Evolutionary conservation across 306 rosid species (phyloP).

Genomic region (Inga laurina): DNA sequence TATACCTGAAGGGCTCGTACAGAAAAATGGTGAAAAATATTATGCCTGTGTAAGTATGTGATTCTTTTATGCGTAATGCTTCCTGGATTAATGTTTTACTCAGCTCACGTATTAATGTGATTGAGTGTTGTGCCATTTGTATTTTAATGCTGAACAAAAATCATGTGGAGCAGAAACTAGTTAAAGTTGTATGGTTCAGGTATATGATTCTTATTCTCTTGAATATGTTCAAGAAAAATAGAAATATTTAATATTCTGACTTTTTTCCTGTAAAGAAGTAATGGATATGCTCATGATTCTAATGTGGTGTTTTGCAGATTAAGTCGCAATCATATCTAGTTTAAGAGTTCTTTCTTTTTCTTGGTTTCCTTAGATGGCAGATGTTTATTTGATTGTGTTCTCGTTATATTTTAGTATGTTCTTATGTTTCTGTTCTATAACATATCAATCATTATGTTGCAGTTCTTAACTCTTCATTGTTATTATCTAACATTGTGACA

Average conservation of each 20-base stretch:
- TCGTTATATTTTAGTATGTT: neutral
- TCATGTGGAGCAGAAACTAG: constrained; percentile 38
- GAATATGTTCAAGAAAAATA: neutral
- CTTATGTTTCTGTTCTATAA: neutral
- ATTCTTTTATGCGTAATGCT: neutral
- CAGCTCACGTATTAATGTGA: constrained; percentile 20
- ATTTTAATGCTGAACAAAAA: constrained; percentile 24
- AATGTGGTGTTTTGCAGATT: constrained; percentile 5
- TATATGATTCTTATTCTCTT: constrained; percentile 32
- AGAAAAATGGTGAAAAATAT: constrained; percentile 37
- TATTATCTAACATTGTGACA: constrained; percentile 83
- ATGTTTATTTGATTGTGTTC: neutral
- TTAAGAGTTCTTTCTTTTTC: neutral
- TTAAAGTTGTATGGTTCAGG: constrained; percentile 35
- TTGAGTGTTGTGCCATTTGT: constrained; percentile 23
- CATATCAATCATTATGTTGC: neutral
- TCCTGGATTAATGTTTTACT: constrained; percentile 26
- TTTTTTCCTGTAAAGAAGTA: neutral
- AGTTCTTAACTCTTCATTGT: constrained; percentile 65
- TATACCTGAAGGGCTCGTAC: constrained; percentile 45
- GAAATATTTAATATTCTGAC: neutral
- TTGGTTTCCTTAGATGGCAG: neutral
- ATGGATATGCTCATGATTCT: neutral
- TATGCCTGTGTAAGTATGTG: constrained; percentile 49
- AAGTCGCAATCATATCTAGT: constrained; percentile 2